phyloP scores from a whole-genome alignment of 257 asterid species.

The Paulownia fortunei region DNA sequence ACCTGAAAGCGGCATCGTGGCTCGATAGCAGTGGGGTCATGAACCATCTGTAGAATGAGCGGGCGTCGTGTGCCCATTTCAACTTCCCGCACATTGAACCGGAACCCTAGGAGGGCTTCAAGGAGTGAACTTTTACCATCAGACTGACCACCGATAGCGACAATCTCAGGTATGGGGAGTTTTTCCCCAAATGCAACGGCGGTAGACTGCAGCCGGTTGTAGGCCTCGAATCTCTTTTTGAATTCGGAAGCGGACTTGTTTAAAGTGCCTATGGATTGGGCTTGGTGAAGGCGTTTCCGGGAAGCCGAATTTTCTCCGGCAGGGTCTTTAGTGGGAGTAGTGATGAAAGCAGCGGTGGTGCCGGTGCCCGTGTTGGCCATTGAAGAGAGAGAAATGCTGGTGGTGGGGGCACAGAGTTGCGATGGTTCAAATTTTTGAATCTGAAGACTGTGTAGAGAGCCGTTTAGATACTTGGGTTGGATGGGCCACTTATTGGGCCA shows the following conservation, averaged over 20 bases:
- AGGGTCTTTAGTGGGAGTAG: constrained; percentile 65
- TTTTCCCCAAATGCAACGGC: constrained; percentile 98
- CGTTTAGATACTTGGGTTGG: neutral
- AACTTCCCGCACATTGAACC: constrained; percentile 94
- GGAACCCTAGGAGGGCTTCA: constrained; percentile 93
- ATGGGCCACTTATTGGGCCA: neutral
- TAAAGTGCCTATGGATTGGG: constrained; percentile 35
- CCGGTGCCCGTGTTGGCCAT: constrained; percentile 34
- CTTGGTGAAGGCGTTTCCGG: constrained; percentile 49
- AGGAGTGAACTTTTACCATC: constrained; percentile 99
- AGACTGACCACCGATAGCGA: constrained; percentile 94
- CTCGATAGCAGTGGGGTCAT: constrained; percentile 72
- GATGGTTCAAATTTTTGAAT: no score
- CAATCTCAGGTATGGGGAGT: constrained; percentile 92
- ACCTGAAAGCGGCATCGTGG: constrained; percentile 99
- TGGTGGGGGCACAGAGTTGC: no score
- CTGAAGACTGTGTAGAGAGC: neutral
- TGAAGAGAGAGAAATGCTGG: neutral
- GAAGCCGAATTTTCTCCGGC: constrained; percentile 50
- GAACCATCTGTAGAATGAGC: constrained; percentile 89
- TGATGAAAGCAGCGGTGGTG: constrained; percentile 33
- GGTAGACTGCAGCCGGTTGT: constrained; percentile 93
- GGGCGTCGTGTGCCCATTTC: constrained; percentile 99
- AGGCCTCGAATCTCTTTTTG: constrained; percentile 83
- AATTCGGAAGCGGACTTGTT: constrained; percentile 48